Evolutionary conservation across 2,329 filamentous ascomycete genomes (phyloP).

Genomic region (Cucurbitaria berberidis): DNA sequence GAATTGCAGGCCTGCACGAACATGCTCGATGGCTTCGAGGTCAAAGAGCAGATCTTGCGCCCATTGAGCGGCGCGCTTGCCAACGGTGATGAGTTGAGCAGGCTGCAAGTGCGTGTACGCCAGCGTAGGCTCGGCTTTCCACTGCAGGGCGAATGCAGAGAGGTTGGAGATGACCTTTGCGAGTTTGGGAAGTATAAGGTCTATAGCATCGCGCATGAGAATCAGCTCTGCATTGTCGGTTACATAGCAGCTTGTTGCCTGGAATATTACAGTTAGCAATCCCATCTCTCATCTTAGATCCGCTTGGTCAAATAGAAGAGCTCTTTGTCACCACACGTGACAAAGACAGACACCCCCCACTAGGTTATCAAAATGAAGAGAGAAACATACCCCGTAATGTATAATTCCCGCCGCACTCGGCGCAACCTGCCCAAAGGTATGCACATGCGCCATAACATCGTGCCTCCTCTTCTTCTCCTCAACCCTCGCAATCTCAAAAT

Average conservation of each 20-base stretch:
- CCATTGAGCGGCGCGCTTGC: conserved; percentile 74
- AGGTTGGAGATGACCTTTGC: conserved; percentile 81
- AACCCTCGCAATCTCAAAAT: conserved; percentile 55
- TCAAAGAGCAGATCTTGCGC: conserved; percentile 78
- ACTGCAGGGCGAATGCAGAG: conserved; percentile 71
- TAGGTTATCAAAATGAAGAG: conserved; percentile 42
- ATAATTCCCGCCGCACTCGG: conserved; percentile 84
- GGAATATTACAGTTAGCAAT: conserved; percentile 69
- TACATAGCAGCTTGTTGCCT: conserved; percentile 37
- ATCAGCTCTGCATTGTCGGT: conserved; percentile 56
- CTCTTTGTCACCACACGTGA: background rate
- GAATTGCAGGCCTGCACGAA: conserved; percentile 72
- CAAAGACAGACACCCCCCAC: background rate
- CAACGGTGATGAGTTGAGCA: conserved; percentile 69
- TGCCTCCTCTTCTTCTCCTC: conserved; percentile 65
- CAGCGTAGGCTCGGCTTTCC: conserved; percentile 74
- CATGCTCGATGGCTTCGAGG: conserved; percentile 73
- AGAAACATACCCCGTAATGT: conserved; percentile 69
- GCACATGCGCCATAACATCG: conserved; percentile 71
- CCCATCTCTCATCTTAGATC: background rate
- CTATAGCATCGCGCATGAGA: conserved; percentile 74
- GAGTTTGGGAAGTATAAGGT: conserved; percentile 78
- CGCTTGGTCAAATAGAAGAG: background rate
- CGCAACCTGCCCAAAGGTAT: conserved; percentile 74
- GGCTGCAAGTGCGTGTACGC: conserved; percentile 78